Percentiles rank a stretch among this genome's conserved stretches.
phyloP scores from a whole-genome alignment of 495 filamentous ascomycete genomes.

The Zalerion maritima region DNA sequence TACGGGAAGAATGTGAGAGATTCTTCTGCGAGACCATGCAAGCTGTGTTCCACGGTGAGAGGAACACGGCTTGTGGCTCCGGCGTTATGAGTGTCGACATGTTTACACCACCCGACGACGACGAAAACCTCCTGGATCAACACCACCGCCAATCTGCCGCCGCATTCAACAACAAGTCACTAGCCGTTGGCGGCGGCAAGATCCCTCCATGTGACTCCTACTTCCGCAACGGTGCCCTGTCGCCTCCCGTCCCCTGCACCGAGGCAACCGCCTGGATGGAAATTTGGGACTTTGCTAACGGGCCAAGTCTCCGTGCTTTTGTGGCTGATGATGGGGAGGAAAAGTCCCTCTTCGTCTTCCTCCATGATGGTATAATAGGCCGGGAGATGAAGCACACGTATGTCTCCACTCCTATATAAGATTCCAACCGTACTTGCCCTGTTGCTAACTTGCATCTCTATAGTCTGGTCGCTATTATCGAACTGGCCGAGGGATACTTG shows the following conservation, averaged over 20 bases:
- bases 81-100: constrained; percentile 58
- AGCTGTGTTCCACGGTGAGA: constrained; percentile 90
- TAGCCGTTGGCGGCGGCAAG: too few relatives aligned
- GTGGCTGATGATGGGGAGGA: constrained; percentile 48
- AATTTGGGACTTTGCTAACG: constrained; percentile 78
- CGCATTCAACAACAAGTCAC: too few relatives aligned
- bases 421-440: constrained; percentile 3
- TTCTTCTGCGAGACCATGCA: constrained; percentile 94
- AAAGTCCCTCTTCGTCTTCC: constrained; percentile 76
- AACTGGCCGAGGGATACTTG: constrained; percentile 62
- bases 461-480: constrained; percentile 81
- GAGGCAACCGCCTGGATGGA: constrained; percentile 46
- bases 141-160: constrained; percentile 1
- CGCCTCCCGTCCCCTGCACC: constrained; percentile 8
- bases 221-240: too few relatives aligned
- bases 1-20: constrained; percentile 99
- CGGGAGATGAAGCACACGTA: constrained; percentile 82
- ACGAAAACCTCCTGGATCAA: constrained; percentile 5
- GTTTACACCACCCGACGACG: constrained; percentile 24
- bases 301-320: constrained; percentile 72
- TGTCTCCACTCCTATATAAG: constrained; percentile 26
- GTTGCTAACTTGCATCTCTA: constrained; percentile 10
- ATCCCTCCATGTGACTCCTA: too few relatives aligned
- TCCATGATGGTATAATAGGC: constrained; percentile 51
- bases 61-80: constrained; percentile 60